Conservation (phyloP, 2,329 filamentous ascomycete genomes). For the Microdochium nivale region DNA sequence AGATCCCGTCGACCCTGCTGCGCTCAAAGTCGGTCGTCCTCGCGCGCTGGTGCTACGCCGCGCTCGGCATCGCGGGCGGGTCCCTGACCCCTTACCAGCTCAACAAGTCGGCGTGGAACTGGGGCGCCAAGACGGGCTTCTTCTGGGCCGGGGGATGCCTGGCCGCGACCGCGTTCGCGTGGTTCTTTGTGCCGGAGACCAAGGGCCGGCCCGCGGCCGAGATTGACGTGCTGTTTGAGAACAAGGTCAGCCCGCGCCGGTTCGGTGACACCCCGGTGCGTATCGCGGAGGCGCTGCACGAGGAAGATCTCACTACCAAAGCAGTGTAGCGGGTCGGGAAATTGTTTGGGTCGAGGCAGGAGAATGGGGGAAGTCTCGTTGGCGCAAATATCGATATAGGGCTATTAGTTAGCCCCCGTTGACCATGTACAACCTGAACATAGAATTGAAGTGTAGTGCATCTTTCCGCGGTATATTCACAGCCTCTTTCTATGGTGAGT, state of each 20-base stretch:
- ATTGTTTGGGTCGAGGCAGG: no score
- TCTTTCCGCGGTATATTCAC: no score
- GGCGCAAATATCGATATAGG: no score
- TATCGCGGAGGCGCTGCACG: not conserved
- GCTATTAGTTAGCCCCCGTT: no score
- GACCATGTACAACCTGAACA: no score
- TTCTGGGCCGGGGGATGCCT: slow-evolving; percentile 42
- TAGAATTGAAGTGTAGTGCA: no score
- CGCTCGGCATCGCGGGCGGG: slow-evolving; percentile 40
- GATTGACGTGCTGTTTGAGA: slow-evolving; percentile 32
- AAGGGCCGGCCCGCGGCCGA: slow-evolving; percentile 37
- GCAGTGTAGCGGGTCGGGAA: not conserved
- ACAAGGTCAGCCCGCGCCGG: slow-evolving; percentile 26
- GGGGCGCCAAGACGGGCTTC: slow-evolving; percentile 36
- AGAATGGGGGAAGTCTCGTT: no score
- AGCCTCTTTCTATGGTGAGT: no score
- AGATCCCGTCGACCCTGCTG: slow-evolving; percentile 43
- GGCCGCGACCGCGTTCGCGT: slow-evolving; percentile 38
- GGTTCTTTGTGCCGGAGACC: slow-evolving; percentile 43
- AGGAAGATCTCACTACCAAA: not conserved
- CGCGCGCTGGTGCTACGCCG: slow-evolving; percentile 36
- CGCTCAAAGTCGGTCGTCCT: slow-evolving; percentile 46
- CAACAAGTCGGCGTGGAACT: slow-evolving; percentile 35
- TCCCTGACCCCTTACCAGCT: slow-evolving; percentile 40
- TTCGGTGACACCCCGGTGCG: slow-evolving; percentile 23